phyloP scores from a whole-genome alignment of 2,329 filamentous ascomycete species.

The Diplodia mutila region DNA sequence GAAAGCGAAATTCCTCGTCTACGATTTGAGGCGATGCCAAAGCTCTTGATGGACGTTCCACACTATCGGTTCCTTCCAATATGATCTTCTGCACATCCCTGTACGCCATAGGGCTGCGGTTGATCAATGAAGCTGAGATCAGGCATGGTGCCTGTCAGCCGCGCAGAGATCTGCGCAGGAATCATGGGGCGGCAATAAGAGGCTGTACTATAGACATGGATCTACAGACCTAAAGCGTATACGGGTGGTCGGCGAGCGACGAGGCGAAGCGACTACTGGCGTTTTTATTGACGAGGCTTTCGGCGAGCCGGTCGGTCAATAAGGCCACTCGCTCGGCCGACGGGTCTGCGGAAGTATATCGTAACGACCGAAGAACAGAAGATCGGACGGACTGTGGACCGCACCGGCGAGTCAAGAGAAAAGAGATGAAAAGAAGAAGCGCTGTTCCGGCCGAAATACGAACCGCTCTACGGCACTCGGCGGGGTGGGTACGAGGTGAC shows the following conservation, averaged over 20 bases:
- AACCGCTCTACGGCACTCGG: neutral
- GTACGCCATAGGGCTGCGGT: neutral
- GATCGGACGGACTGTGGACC: neutral
- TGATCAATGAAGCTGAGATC: neutral
- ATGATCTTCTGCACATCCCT: neutral
- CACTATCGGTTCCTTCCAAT: neutral
- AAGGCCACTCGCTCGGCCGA: neutral
- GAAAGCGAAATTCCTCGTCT: too few species aligned
- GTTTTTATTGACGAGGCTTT: neutral
- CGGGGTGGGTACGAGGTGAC: too few species aligned
- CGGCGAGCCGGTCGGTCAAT: neutral
- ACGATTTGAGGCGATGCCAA: too few species aligned
- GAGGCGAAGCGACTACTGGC: neutral
- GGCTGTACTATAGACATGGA: neutral
- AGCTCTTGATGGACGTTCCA: too few species aligned
- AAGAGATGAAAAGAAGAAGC: neutral
- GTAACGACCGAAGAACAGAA: neutral
- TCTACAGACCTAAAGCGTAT: neutral
- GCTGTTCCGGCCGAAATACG: neutral
- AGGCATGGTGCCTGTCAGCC: neutral
- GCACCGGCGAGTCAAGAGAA: neutral
- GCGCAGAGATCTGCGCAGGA: neutral
- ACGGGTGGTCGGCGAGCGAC: neutral
- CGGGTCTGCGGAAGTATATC: neutral
- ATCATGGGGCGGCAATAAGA: neutral